Evolutionary conservation across 805 yeast species (phyloP).

Genomic region (Cyberlindnera petersonii): DNA sequence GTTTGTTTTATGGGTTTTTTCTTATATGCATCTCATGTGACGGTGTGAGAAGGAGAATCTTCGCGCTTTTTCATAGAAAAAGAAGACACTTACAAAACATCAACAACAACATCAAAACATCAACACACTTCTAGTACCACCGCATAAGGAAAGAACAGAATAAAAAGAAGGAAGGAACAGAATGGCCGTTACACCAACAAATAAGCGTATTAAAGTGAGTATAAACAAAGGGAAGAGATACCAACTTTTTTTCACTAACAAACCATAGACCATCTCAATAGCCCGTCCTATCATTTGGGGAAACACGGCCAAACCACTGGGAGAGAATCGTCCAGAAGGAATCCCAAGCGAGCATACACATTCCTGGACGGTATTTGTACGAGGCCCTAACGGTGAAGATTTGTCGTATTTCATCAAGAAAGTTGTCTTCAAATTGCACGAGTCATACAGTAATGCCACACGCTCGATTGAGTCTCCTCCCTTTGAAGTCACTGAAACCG

Average conservation of each 20-base stretch:
- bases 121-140: too few species aligned
- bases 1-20: background rate
- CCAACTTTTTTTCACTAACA: background rate
- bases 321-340: conserved; percentile 47
- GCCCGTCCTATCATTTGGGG: conserved; percentile 81
- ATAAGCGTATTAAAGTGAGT: conserved; percentile 18
- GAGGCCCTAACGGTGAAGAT: conserved; percentile 78
- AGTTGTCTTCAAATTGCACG: conserved; percentile 93
- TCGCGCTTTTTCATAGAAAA: background rate
- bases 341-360: conserved; percentile 93
- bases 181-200: conserved; percentile 17
- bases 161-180: too few species aligned
- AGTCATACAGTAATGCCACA: conserved; percentile 85
- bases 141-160: too few species aligned
- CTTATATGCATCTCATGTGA: too few species aligned
- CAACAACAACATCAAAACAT: too few species aligned
- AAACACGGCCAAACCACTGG: conserved; percentile 68
- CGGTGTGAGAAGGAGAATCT: too few species aligned
- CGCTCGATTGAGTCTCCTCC: conserved; percentile 88
- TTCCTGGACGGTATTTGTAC: conserved; percentile 88
- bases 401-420: conserved; percentile 76
- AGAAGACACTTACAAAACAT: background rate
- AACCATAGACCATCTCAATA: conserved; percentile 51
- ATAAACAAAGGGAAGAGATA: too few species aligned
- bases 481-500: conserved; percentile 92